Percentiles rank a stretch among this genome's conserved stretches.
Conservation (phyloP, 2,329 filamentous ascomycete species). For the Scleromitrula shiraiana region DNA sequence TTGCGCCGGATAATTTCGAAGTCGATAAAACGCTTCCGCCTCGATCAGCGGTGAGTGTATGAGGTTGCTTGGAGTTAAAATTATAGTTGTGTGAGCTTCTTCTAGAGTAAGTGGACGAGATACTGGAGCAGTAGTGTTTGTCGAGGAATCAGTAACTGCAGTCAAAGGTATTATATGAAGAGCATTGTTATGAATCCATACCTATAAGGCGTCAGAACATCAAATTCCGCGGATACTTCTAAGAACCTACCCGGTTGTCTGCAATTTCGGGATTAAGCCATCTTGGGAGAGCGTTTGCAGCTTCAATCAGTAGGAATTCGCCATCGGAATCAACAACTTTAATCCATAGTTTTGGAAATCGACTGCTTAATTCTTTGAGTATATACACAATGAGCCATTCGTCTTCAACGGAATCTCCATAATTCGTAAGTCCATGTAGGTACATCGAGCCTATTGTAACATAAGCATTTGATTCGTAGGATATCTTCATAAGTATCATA, state of each 20-base stretch:
- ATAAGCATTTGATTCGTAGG: not conserved
- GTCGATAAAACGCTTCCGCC: slow-evolving; percentile 81
- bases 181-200: slow-evolving; percentile 78
- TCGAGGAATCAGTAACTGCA: slow-evolving; percentile 29
- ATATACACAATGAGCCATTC: slow-evolving; percentile 96
- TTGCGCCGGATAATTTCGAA: slow-evolving; percentile 73
- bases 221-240: not conserved
- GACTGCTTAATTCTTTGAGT: slow-evolving; percentile 69
- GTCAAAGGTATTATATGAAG: slow-evolving; percentile 63
- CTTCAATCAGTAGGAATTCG: slow-evolving; percentile 91
- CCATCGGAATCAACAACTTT: slow-evolving; percentile 82
- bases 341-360: slow-evolving; percentile 69
- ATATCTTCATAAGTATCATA: slow-evolving; percentile 28
- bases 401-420: slow-evolving; percentile 90
- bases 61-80: slow-evolving; percentile 46
- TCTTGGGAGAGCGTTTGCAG: slow-evolving; percentile 74
- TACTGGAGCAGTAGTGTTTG: slow-evolving; percentile 30
- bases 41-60: slow-evolving; percentile 70
- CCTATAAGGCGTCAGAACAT: slow-evolving; percentile 33
- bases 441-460: slow-evolving; percentile 42
- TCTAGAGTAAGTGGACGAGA: slow-evolving; percentile 48
- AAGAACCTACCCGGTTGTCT: slow-evolving; percentile 54
- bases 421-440: slow-evolving; percentile 73
- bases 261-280: slow-evolving; percentile 93
- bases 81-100: slow-evolving; percentile 57